Evolutionary conservation across 257 asterid species (phyloP), one percentile per base, ranked within the genome.

Genomic region (Fraxinus pennsylvanica): DNA sequence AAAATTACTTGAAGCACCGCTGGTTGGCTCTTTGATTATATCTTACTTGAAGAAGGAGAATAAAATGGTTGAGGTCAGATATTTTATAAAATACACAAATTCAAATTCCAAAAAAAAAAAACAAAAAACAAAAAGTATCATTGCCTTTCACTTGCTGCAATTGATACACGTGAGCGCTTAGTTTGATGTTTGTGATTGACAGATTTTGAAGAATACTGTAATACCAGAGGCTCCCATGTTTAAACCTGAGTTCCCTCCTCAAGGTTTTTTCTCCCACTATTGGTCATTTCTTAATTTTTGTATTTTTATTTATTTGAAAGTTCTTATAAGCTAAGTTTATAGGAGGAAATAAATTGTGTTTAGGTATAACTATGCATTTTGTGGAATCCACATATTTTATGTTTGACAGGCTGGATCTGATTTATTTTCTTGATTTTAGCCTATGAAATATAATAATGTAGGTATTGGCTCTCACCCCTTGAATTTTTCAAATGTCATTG

Each of bases 191-290:
- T 74, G 59, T 52, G 67, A 29, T 81, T 80, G 38, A 59, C 90
- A 94, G 98, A 88, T 83, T 88, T 85, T 94, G 91, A 89, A 84
- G 84, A 89, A 92, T 85, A 94, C 97, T 27, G 96, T 83, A 79
- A 92, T 94, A 86, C 98, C 97, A 1, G 98, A 94, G 87, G 66
- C 84, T 79, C 98, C 98, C 1, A 94, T 94, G 98, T 92, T 91
- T 75, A 91, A 80, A 83, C 98, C 98, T 3, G 97, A 92, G 90
- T 94, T 86, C 88, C 95, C 97, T 78, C 96, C 97, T 41, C 97
- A 90, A 91, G 98, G 98, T 94, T 82, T 80, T 39, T 83, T 63
- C 32, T 78, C 57, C 52, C 65, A 33, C 14, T 21, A 25, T 65
- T 59, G 36, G 6, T 78, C 36, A 14, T 32, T 72, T 69, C 39